phyloP scores from a whole-genome alignment of 108 stramenopile species.

The Skeletonema marinoi region DNA sequence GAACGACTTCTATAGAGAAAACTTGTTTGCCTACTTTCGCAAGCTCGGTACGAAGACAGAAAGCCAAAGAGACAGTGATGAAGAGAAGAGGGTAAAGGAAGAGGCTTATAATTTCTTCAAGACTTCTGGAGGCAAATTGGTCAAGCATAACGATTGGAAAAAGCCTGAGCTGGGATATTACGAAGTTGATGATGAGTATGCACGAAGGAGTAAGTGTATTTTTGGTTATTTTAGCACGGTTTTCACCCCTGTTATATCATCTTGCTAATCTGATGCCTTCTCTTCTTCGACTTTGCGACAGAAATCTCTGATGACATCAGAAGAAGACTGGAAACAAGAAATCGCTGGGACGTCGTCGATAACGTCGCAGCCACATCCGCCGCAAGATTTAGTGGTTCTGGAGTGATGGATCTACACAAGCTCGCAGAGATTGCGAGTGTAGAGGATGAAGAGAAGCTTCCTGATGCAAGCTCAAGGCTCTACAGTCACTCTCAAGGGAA shows the following conservation, averaged over 20 bases:
- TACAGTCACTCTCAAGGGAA: background rate
- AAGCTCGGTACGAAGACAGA: background rate
- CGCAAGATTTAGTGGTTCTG: background rate
- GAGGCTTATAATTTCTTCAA: conserved; percentile 3
- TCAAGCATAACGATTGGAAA: background rate
- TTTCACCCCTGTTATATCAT: background rate
- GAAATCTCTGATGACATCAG: background rate
- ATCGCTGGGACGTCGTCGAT: background rate
- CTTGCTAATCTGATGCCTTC: background rate
- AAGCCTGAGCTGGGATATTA: background rate
- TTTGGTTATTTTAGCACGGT: background rate
- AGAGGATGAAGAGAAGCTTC: background rate
- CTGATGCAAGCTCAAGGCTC: background rate
- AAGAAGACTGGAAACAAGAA: background rate
- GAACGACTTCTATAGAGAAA: background rate
- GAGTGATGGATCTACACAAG: background rate
- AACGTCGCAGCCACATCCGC: background rate
- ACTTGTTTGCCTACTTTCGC: background rate
- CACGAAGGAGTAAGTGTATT: background rate
- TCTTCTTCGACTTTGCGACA: background rate
- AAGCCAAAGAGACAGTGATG: background rate
- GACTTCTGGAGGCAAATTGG: background rate
- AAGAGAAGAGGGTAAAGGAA: background rate
- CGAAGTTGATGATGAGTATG: background rate
- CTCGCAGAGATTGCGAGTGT: background rate